A percentile compares a stretch with the other conserved stretches of the same genome.
These are phyloP conservation scores for Penicillium macrosclerotiorum DNA, from an alignment of 495 filamentous ascomycete genomes.

Conservation along the genomic window DNA sequence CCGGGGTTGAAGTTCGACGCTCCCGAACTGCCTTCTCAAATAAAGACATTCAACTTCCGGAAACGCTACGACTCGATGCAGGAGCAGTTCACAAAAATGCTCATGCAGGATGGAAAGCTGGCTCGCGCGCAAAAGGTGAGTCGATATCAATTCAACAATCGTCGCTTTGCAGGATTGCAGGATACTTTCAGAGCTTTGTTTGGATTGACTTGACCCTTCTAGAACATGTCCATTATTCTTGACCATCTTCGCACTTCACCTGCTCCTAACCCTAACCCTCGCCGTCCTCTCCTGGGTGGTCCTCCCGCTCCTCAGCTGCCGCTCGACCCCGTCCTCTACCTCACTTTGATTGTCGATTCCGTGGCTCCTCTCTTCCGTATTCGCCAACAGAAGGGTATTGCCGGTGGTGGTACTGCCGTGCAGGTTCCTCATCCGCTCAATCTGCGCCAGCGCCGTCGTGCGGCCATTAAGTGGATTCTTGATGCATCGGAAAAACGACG, in stretches of 20 bases:
- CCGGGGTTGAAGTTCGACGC: conserved; percentile 71
- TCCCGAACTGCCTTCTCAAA: conserved; percentile 58
- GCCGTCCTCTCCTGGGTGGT: conserved; percentile 66
- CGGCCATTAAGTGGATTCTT: conserved; percentile 84
- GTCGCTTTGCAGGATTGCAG: too few species aligned
- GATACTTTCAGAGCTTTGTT: too few species aligned
- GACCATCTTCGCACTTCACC: conserved; percentile 82
- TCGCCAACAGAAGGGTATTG: conserved; percentile 68
- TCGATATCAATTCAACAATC: too few species aligned
- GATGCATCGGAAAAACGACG: conserved; percentile 71
- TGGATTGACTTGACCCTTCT: too few species aligned
- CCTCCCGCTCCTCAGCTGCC: conserved; percentile 74
- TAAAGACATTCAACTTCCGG: conserved; percentile 59
- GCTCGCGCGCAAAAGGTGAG: conserved; percentile 77
- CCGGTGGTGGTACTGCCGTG: conserved; percentile 80
- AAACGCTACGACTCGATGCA: conserved; percentile 79
- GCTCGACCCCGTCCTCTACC: conserved; percentile 72
- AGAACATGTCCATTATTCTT: conserved; percentile 86
- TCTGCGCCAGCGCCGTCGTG: conserved; percentile 69
- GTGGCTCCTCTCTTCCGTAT: conserved; percentile 88
- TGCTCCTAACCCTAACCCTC: conserved; percentile 66
- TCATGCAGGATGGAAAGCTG: conserved; percentile 90
- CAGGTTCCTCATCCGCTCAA: conserved; percentile 78
- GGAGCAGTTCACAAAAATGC: conserved; percentile 78
- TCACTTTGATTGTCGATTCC: conserved; percentile 89